phyloP scores from a whole-genome alignment of 257 asterid genomes.

The Catharanthus roseus region DNA sequence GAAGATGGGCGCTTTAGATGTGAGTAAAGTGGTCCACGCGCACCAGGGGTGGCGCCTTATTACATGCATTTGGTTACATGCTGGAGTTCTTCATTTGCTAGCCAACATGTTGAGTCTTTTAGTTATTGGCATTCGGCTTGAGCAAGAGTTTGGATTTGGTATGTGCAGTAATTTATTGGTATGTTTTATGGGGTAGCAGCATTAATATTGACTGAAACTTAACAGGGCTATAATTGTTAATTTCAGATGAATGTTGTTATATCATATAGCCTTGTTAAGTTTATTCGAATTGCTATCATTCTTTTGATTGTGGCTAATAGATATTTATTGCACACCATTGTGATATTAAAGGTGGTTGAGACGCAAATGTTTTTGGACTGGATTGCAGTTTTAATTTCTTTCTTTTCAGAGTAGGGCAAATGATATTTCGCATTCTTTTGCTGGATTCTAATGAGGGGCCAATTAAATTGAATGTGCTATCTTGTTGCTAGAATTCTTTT shows the following conservation, averaged over 20 bases:
- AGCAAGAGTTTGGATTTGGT: conserved; percentile 91
- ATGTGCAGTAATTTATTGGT: conserved; percentile 13
- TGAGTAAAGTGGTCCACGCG: conserved; percentile 56
- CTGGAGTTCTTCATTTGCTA: conserved; percentile 80
- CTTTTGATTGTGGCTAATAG: too few species aligned
- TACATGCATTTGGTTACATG: conserved; percentile 88
- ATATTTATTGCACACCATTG: too few species aligned
- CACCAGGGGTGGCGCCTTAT: conserved; percentile 90
- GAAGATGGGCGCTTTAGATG: conserved; percentile 89
- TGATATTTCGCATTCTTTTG: neutral
- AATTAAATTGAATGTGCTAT: neutral
- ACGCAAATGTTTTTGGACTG: too few species aligned
- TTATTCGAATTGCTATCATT: too few species aligned
- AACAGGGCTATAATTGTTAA: neutral
- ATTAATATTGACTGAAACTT: neutral
- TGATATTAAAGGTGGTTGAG: too few species aligned
- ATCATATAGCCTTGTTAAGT: neutral
- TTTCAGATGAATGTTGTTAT: neutral
- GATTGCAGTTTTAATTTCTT: too few species aligned
- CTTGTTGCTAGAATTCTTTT: neutral
- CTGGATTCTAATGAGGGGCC: neutral
- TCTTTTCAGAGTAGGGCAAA: neutral
- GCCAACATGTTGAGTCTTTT: conserved; percentile 89
- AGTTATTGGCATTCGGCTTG: conserved; percentile 80
- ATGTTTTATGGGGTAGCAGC: neutral